phyloP scores from a whole-genome alignment of 768 basidiomycete genomes.

The Tulasnella sp. region DNA sequence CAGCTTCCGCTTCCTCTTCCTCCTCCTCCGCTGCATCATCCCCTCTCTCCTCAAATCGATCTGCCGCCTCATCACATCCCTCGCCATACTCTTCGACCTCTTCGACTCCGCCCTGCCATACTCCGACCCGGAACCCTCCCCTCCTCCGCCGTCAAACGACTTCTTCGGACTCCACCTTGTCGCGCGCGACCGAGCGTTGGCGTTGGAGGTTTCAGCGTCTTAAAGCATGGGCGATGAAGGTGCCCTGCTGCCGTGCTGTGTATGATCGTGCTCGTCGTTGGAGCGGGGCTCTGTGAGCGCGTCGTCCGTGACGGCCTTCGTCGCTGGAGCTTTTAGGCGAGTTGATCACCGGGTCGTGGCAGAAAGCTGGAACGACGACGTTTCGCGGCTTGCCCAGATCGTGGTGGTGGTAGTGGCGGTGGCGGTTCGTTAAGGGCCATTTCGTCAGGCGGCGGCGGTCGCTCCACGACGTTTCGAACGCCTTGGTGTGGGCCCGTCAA shows the following conservation, averaged over 20 bases:
- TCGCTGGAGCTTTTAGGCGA: not conserved
- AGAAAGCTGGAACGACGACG: not conserved
- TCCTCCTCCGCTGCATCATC: not conserved
- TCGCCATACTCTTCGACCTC: slow-evolving; percentile 30
- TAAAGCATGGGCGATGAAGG: not conserved
- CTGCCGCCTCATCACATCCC: slow-evolving; percentile 28
- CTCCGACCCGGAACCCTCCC: slow-evolving; percentile 17
- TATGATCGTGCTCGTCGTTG: slow-evolving; percentile 34
- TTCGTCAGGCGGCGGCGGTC: not conserved
- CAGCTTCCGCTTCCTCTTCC: too few relatives aligned
- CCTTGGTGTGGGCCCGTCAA: slow-evolving; percentile 75
- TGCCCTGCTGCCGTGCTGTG: slow-evolving; percentile 10
- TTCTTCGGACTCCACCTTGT: slow-evolving; percentile 40
- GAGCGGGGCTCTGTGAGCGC: slow-evolving; percentile 21
- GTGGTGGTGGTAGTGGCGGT: too few relatives aligned
- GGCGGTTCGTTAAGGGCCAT: not conserved
- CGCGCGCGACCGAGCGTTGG: too few relatives aligned
- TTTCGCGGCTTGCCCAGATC: not conserved
- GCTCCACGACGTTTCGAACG: slow-evolving; percentile 55
- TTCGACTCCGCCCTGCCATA: slow-evolving; percentile 33
- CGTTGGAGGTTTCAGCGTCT: too few relatives aligned
- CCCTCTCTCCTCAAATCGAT: not conserved
- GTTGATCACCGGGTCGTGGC: not conserved
- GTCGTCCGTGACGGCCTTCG: not conserved
- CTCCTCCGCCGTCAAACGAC: slow-evolving; percentile 45